Evolutionary conservation across 768 basidiomycete species (phyloP), one percentile per base, ranked within the genome.

Genomic region (Suillus cothurnatus): DNA sequence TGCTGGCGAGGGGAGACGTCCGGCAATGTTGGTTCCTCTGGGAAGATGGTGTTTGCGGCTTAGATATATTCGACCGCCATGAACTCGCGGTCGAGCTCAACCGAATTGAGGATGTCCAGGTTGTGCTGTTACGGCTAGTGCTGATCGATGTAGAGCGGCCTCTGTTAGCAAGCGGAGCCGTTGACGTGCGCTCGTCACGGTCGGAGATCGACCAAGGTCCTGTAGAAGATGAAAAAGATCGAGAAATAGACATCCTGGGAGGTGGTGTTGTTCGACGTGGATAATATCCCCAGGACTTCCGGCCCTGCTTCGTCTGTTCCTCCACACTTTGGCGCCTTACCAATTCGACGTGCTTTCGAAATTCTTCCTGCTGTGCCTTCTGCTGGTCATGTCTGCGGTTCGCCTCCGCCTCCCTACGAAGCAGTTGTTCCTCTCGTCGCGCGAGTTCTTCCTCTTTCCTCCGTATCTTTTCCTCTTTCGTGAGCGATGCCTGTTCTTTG

Each of bases 81-180:
- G 69, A 67, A 17, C 62, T 68, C 14, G 71, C n/a, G 15, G 76
- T 67, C 1, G 80, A 66, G 53, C 58, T 70, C 34, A 72, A 67
- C 38, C 77, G 74, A 15, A 75, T 66, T 1, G 77, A 74, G 62
- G 76, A 65, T 5, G 72, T 64, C 71, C 76, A 75, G 31, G 61
- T 41, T 19, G 76, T n/a, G 64, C 66, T 73, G 38, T 68, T 58
- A 53, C 78, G 72, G 67, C 70, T 67, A n/a, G 71, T 67, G 38
- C 68, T 69, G 32, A 72, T 68, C 21, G 77, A 73, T 31, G 69
- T 63, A 28, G 75, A 70, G 61, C 75, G 76, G 57, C 65, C 70
- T 41, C 78, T 74, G 58, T 79, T 77, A 6, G 69, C 64, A 55
- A 68, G 75, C 32, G 78, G 57, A 58, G 72, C 70, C 68, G 77